A percentile compares a stretch with the other conserved stretches of the same genome.
Conservation (phyloP, 306 rosid species). For the Fagus crenata region DNA sequence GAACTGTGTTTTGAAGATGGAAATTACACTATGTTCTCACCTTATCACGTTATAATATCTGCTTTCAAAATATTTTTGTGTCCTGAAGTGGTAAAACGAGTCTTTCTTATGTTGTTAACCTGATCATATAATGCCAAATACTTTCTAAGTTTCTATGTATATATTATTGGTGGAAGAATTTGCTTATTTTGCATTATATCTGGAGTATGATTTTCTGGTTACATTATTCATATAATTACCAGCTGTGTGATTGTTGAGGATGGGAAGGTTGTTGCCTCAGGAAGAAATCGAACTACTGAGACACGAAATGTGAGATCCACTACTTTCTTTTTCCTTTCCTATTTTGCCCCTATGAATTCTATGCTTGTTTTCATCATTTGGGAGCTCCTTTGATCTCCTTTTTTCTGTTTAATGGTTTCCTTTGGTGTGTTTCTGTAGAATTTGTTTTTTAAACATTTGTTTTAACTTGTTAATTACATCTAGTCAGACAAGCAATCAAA, state of each 20-base stretch:
- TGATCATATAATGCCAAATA: background rate
- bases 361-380: slow-evolving; percentile 7
- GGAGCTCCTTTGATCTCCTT: slow-evolving; percentile 2
- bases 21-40: background rate
- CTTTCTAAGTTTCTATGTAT: background rate
- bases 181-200: background rate
- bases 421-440: background rate
- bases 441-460: background rate
- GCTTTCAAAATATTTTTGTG: background rate
- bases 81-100: background rate
- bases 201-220: background rate
- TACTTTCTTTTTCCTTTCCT: slow-evolving; percentile 4
- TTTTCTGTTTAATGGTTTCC: slow-evolving; percentile 4
- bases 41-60: background rate
- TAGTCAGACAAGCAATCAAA: too few relatives aligned
- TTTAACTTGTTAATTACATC: too few relatives aligned
- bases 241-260: slow-evolving; percentile 83
- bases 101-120: slow-evolving; percentile 8
- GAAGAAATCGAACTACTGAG: slow-evolving; percentile 85
- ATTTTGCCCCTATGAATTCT: background rate
- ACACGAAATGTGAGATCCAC: slow-evolving; percentile 65
- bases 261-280: slow-evolving; percentile 68
- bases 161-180: background rate
- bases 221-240: slow-evolving; percentile 31
- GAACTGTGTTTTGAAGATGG: slow-evolving; percentile 8